A percentile compares a stretch with the other conserved stretches of the same genome.
These are phyloP conservation scores for Suillus decipiens DNA, from an alignment of 768 basidiomycete genomes.

Conservation along the genomic window DNA sequence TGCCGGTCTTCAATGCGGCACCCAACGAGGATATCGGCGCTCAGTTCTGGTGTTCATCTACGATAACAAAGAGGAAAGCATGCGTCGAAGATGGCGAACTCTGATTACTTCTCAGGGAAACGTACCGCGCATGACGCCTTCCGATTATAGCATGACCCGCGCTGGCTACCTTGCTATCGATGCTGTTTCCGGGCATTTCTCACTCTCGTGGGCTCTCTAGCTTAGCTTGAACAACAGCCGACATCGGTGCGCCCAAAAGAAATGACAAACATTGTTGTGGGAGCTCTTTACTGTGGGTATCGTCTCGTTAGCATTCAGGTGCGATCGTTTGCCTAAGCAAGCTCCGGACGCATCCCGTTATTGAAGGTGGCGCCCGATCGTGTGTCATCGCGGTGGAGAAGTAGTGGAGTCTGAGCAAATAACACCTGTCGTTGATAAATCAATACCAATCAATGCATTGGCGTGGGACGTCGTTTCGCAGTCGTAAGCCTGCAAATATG, in stretches of 20 bases:
- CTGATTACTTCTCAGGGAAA: background rate
- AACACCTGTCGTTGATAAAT: background rate
- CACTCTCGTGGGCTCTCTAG: background rate
- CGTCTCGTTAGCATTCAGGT: background rate
- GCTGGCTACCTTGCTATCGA: background rate
- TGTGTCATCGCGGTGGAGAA: background rate
- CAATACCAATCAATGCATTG: background rate
- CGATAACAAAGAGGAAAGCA: background rate
- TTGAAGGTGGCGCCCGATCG: background rate
- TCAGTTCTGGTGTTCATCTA: background rate
- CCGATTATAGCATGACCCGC: background rate
- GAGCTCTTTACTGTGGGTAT: background rate
- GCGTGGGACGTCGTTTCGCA: background rate
- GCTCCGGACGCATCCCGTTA: background rate
- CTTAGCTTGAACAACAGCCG: background rate
- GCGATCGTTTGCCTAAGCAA: background rate
- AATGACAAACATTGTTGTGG: background rate
- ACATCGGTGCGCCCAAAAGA: background rate
- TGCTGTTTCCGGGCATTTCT: too few species aligned
- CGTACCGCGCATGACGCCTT: background rate
- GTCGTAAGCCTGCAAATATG: background rate
- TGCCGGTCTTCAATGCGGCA: background rate
- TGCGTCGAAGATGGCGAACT: background rate
- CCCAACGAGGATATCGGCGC: background rate
- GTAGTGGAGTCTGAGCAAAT: background rate